These are phyloP conservation scores for Leccinum huronense DNA, from an alignment of 1,284 basidiomycete genomes.

Conservation along the genomic window DNA sequence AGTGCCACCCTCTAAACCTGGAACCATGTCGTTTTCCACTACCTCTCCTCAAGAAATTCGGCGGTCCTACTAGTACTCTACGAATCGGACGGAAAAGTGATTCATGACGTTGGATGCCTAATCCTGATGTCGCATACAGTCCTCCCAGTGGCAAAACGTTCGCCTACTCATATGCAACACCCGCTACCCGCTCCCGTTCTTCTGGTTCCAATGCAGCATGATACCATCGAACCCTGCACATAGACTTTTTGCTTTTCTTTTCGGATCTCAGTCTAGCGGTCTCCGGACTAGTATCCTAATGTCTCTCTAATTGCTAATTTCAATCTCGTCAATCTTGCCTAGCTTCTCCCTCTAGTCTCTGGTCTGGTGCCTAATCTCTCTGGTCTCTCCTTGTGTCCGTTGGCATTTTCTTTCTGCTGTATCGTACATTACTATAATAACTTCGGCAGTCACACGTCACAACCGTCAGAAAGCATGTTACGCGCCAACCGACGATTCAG, in stretches of 20 bases:
- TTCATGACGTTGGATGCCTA: constrained; percentile 56
- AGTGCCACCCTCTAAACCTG: constrained; percentile 44
- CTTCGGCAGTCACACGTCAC: too few relatives aligned
- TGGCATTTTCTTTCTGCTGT: constrained; percentile 27
- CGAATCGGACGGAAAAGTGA: constrained; percentile 44
- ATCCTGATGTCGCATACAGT: constrained; percentile 35
- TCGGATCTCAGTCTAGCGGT: constrained; percentile 25
- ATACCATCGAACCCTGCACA: not conserved
- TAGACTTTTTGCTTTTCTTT: constrained; percentile 28
- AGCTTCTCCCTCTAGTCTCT: constrained; percentile 23
- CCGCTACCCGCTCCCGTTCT: constrained; percentile 33
- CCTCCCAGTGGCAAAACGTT: constrained; percentile 32
- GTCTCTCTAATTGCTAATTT: constrained; percentile 38
- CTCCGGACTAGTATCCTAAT: constrained; percentile 35
- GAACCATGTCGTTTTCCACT: constrained; percentile 40
- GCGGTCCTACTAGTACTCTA: constrained; percentile 44
- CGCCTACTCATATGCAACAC: constrained; percentile 33
- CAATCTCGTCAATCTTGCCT: constrained; percentile 21
- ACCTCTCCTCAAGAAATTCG: constrained; percentile 48
- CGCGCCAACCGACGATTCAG: too few relatives aligned
- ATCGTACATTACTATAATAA: constrained; percentile 31
- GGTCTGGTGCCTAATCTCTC: constrained; percentile 14
- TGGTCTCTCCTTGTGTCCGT: constrained; percentile 27
- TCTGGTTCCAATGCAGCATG: constrained; percentile 32
- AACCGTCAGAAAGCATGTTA: too few relatives aligned